phyloP scores from a whole-genome alignment of 1,284 basidiomycete species.

The Pisolithus thermaeus region DNA sequence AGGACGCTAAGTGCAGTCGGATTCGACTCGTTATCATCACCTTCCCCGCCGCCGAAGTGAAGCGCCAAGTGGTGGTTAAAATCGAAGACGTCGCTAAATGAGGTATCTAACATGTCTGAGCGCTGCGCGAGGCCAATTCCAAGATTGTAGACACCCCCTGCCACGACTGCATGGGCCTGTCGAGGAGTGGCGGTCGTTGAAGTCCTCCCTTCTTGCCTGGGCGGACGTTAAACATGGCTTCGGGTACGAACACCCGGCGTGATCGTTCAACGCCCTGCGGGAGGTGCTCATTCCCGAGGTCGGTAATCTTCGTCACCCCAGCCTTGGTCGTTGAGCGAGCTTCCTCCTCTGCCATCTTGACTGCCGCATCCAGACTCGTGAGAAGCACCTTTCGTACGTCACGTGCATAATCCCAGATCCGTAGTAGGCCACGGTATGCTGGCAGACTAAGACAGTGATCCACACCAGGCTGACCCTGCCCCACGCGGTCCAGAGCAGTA shows the following conservation, averaged over 20 bases:
- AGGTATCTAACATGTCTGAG: slow-evolving; percentile 65
- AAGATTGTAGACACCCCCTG: slow-evolving; percentile 66
- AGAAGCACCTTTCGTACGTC: slow-evolving; percentile 82
- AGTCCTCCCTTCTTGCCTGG: slow-evolving; percentile 43
- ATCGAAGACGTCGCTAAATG: slow-evolving; percentile 85
- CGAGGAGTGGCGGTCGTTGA: slow-evolving; percentile 38
- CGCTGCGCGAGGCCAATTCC: slow-evolving; percentile 72
- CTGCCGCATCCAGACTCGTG: slow-evolving; percentile 76
- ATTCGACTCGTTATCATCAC: slow-evolving; percentile 45
- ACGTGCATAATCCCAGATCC: slow-evolving; percentile 84
- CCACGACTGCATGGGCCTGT: slow-evolving; percentile 54
- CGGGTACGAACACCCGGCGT: slow-evolving; percentile 85
- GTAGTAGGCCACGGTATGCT: slow-evolving; percentile 81
- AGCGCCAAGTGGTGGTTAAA: slow-evolving; percentile 73
- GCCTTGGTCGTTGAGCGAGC: slow-evolving; percentile 66
- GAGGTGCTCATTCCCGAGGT: slow-evolving; percentile 75
- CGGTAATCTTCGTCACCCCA: slow-evolving; percentile 67
- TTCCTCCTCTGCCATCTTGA: slow-evolving; percentile 80
- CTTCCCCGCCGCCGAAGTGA: slow-evolving; percentile 51
- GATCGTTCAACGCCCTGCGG: slow-evolving; percentile 79
- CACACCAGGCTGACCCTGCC: slow-evolving; percentile 65
- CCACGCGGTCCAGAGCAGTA: slow-evolving; percentile 75
- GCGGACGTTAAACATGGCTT: slow-evolving; percentile 86
- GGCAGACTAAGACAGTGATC: slow-evolving; percentile 60
- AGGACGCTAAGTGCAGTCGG: slow-evolving; percentile 68